These are phyloP conservation scores for Clonostachys chloroleuca DNA, from an alignment of 2,329 filamentous ascomycete species.

Conservation along the genomic window DNA sequence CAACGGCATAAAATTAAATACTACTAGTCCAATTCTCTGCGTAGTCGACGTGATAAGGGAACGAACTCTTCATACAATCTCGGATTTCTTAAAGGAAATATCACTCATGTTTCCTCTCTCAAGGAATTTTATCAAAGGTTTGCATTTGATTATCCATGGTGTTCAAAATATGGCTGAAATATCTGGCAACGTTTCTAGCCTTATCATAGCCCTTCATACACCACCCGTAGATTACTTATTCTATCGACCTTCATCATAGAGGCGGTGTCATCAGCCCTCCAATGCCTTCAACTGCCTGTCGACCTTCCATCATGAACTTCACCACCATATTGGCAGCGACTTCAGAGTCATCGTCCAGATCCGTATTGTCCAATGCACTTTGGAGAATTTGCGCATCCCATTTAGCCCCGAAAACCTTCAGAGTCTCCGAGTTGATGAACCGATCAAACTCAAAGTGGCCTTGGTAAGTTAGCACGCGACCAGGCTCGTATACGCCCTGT, in stretches of 20 bases:
- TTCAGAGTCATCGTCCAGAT: conserved; percentile 10
- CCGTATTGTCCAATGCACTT: conserved; percentile 4
- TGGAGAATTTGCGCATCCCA: conserved; percentile 7
- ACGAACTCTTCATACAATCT: neutral
- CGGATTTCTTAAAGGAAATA: neutral
- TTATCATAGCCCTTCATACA: neutral
- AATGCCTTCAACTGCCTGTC: neutral
- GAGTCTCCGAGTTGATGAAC: conserved; percentile 28
- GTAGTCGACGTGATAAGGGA: too few species aligned
- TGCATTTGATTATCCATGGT: neutral
- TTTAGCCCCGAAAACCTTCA: conserved; percentile 23
- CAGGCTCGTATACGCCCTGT: conserved; percentile 30
- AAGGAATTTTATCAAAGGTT: neutral
- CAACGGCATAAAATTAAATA: too few species aligned
- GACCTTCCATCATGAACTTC: conserved; percentile 8
- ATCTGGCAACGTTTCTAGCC: neutral
- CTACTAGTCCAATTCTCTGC: too few species aligned
- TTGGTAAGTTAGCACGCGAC: conserved; percentile 32
- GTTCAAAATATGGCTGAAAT: neutral
- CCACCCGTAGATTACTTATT: neutral
- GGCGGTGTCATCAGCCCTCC: conserved; percentile 1
- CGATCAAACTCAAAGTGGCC: conserved; percentile 37
- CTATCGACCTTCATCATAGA: neutral
- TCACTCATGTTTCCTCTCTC: neutral
- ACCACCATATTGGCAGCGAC: conserved; percentile 10